Conservation (phyloP, 2,329 filamentous ascomycete genomes). For the Sporothrix brasiliensis region DNA sequence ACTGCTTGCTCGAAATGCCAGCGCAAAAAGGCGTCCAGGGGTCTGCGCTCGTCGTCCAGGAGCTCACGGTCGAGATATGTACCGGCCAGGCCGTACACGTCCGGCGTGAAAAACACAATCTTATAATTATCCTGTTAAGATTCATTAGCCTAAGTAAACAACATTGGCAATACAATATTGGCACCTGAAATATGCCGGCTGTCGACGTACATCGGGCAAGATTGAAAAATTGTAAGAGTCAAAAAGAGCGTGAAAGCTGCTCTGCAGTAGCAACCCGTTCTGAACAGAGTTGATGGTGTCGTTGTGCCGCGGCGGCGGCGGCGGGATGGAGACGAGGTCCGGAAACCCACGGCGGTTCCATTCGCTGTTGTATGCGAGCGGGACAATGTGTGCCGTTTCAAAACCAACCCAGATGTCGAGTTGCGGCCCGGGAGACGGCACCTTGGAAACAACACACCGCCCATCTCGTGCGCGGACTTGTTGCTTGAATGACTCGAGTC, state of each 20-base stretch:
- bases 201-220: background rate
- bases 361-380: constrained; percentile 9
- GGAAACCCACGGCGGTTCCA: constrained; percentile 15
- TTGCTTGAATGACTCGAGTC: background rate
- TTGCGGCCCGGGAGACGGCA: background rate
- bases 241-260: background rate
- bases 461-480: constrained; percentile 2
- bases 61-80: constrained; percentile 8
- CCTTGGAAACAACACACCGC: background rate
- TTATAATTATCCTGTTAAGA: constrained; percentile 15
- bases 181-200: too few species aligned
- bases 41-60: constrained; percentile 12
- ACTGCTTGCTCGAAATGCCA: constrained; percentile 25
- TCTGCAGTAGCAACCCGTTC: constrained; percentile 15
- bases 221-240: constrained; percentile 7
- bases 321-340: constrained; percentile 10
- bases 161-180: too few species aligned
- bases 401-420: background rate
- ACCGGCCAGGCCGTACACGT: constrained; percentile 2
- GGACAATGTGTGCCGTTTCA: constrained; percentile 22
- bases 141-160: background rate
- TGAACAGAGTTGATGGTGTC: constrained; percentile 24
- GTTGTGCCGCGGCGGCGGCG: background rate
- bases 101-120: background rate
- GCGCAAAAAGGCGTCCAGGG: background rate